Conservation (phyloP, 345 rosid genomes). For the Populus nigra region DNA sequence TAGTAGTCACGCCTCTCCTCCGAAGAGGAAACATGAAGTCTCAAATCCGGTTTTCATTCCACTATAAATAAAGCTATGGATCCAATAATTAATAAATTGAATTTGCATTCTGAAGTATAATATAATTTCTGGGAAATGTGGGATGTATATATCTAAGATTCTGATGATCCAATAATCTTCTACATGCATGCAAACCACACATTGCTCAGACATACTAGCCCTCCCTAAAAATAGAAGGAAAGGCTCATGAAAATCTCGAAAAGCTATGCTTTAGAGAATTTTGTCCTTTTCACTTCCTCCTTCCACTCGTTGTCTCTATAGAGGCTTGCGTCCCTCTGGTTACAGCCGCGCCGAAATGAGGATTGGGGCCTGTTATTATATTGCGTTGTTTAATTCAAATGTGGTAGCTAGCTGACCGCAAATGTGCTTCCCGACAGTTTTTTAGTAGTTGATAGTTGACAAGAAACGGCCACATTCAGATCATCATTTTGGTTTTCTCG, state of each 20-base stretch:
- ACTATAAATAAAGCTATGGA: neutral
- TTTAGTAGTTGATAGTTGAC: slow-evolving; percentile 12
- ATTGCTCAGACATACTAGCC: neutral
- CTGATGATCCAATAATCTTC: neutral
- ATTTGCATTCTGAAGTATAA: neutral
- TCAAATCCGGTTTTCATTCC: neutral
- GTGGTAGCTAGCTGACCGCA: neutral
- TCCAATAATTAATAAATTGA: neutral
- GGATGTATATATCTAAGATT: neutral
- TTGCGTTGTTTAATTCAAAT: no score
- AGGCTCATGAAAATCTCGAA: no score
- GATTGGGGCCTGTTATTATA: no score
- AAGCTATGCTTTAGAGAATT: no score
- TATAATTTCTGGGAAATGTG: neutral
- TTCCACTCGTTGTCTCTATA: no score
- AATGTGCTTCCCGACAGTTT: neutral
- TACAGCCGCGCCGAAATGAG: no score
- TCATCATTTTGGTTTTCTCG: neutral
- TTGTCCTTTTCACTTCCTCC: no score
- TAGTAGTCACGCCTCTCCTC: neutral
- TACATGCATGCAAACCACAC: neutral
- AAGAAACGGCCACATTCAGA: slow-evolving; percentile 7
- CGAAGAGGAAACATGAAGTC: neutral
- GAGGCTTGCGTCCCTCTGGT: no score
- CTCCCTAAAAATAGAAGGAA: neutral